A percentile compares a stretch with the other conserved stretches of the same genome.
Conservation (phyloP, 129 eudicot species). For the Flaveria bidentis region DNA sequence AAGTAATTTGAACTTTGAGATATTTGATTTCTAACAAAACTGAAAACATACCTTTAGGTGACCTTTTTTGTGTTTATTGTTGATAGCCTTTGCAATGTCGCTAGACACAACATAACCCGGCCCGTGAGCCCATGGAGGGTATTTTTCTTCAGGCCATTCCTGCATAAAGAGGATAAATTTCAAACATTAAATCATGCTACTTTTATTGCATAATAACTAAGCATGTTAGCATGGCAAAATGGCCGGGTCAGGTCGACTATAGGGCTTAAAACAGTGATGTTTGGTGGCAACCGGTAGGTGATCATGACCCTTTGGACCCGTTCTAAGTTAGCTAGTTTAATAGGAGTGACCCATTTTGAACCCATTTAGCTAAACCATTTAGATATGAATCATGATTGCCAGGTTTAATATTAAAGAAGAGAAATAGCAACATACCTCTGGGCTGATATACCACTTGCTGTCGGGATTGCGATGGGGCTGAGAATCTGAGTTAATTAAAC, state of each 20-base stretch:
- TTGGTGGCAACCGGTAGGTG: neutral
- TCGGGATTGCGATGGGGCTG: conserved; percentile 86
- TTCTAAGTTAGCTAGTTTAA: neutral
- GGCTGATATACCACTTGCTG: conserved; percentile 93
- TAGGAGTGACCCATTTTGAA: neutral
- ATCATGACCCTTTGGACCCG: neutral
- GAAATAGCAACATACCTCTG: conserved; percentile 55
- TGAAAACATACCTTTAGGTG: conserved; percentile 58
- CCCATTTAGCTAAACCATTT: neutral
- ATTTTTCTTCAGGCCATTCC: conserved; percentile 87
- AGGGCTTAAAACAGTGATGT: neutral
- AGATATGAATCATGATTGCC: neutral
- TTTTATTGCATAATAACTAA: conserved; percentile 11
- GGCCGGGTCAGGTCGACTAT: neutral
- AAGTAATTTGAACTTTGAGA: neutral
- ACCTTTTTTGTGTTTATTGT: conserved; percentile 68
- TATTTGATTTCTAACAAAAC: neutral
- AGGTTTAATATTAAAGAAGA: neutral
- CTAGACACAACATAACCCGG: conserved; percentile 85
- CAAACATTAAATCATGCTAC: neutral
- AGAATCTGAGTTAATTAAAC: conserved; percentile 81
- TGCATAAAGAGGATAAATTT: conserved; percentile 24
- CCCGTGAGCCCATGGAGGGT: conserved; percentile 99
- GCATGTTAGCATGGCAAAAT: neutral
- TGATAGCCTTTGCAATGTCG: conserved; percentile 77